Evolutionary conservation across 208 protist genomes (phyloP).

Genomic region (Herpetomonas tarakana): DNA sequence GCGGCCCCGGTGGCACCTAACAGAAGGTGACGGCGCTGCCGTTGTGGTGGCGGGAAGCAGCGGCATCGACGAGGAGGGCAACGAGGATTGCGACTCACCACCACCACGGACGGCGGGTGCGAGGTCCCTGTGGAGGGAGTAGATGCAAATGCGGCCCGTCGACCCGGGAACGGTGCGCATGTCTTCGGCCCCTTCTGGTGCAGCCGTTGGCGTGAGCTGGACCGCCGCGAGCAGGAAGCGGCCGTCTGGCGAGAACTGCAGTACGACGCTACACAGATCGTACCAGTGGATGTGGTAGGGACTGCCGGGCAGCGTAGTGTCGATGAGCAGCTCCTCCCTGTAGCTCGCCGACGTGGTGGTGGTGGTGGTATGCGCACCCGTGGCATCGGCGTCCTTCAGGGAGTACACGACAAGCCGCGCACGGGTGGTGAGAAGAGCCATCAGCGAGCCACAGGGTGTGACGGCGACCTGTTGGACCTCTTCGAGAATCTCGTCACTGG

Average conservation of each 20-base stretch:
- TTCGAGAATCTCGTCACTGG: slow-evolving; percentile 40
- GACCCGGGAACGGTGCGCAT: slow-evolving; percentile 4
- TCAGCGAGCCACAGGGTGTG: slow-evolving; percentile 41
- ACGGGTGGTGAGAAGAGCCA: slow-evolving; percentile 69
- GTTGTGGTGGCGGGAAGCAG: not conserved
- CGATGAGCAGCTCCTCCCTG: slow-evolving; percentile 45
- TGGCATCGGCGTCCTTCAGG: slow-evolving; percentile 14
- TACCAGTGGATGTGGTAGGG: slow-evolving; percentile 54
- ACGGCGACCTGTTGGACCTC: slow-evolving; percentile 70
- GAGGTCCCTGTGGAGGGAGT: slow-evolving; percentile 48
- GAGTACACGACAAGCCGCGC: slow-evolving; percentile 57
- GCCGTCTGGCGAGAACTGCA: slow-evolving; percentile 56
- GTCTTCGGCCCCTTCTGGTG: slow-evolving; percentile 2
- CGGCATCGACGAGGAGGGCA: not conserved
- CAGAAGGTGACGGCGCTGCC: no score
- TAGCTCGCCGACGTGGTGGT: slow-evolving; percentile 10
- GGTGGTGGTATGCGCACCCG: not conserved
- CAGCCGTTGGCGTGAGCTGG: slow-evolving; percentile 37
- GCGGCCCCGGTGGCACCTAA: no score
- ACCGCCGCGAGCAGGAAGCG: slow-evolving; percentile 61
- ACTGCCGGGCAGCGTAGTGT: slow-evolving; percentile 27
- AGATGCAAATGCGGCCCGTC: slow-evolving; percentile 56
- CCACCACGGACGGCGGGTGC: not conserved
- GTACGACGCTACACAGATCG: slow-evolving; percentile 38
- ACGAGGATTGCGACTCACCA: no score